A percentile compares a stretch with the other conserved stretches of the same genome.
phyloP scores from a whole-genome alignment of 179 eudicot genomes.

The Camellia oleifera region DNA sequence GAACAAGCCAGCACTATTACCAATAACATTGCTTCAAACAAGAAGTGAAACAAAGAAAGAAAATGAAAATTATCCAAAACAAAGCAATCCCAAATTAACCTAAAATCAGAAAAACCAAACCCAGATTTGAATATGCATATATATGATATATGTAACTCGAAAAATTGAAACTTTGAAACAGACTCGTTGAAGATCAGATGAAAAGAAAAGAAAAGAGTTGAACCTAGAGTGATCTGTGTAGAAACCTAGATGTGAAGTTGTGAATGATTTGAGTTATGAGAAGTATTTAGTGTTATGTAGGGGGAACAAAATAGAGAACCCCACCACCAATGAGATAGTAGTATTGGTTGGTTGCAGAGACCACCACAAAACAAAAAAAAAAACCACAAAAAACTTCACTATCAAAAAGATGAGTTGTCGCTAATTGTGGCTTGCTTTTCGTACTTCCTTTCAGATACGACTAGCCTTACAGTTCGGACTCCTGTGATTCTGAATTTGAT shows the following conservation, averaged over 20 bases:
- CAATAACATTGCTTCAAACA: slow-evolving; percentile 41
- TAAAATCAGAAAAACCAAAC: background rate
- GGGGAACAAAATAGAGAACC: slow-evolving; percentile 16
- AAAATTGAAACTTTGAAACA: background rate
- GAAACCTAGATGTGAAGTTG: background rate
- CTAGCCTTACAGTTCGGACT: too few relatives aligned
- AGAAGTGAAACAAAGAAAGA: slow-evolving; percentile 10
- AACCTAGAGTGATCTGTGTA: background rate
- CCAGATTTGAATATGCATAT: slow-evolving; percentile 1
- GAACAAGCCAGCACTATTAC: slow-evolving; percentile 43
- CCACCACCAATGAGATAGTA: slow-evolving; percentile 19
- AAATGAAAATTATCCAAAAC: background rate
- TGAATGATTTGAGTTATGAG: background rate
- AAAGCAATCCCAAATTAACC: background rate
- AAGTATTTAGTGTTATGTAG: background rate
- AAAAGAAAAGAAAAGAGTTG: background rate
- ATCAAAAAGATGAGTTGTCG: slow-evolving; percentile 49
- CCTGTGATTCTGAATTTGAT: too few relatives aligned
- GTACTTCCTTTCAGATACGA: too few relatives aligned
- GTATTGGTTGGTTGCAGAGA: background rate
- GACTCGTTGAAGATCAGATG: slow-evolving; percentile 1
- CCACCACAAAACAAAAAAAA: background rate
- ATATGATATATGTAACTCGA: background rate
- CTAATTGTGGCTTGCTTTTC: background rate
- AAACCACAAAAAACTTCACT: slow-evolving; percentile 8